These are phyloP conservation scores for Amphirosellinia nigrospora DNA, from an alignment of 495 filamentous ascomycete genomes.

Conservation along the genomic window DNA sequence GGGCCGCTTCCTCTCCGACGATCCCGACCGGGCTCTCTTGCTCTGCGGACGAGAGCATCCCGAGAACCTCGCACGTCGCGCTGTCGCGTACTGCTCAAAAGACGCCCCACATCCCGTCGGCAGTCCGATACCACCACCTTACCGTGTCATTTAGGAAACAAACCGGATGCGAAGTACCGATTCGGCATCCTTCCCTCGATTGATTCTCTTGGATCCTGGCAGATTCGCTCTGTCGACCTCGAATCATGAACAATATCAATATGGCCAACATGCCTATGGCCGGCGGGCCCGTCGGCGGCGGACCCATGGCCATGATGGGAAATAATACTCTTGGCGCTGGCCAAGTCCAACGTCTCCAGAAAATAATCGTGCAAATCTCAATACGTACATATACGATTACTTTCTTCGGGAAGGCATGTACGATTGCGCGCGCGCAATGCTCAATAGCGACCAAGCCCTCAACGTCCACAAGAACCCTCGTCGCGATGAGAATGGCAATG, in stretches of 20 bases:
- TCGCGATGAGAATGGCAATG: constrained; percentile 66
- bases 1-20: constrained; percentile 18
- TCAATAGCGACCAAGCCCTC: constrained; percentile 65
- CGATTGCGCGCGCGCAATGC: constrained; percentile 76
- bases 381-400: constrained; percentile 98
- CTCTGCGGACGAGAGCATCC: constrained; percentile 22
- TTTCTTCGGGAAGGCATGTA: constrained; percentile 83
- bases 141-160: constrained; percentile 15
- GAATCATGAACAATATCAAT: constrained; percentile 75
- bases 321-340: constrained; percentile 59
- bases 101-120: not conserved
- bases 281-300: constrained; percentile 64
- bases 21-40: constrained; percentile 22
- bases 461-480: constrained; percentile 62
- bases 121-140: constrained; percentile 9
- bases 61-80: constrained; percentile 2
- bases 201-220: constrained; percentile 34
- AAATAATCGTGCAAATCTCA: constrained; percentile 62
- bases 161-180: constrained; percentile 26
- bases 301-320: constrained; percentile 74
- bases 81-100: constrained; percentile 3
- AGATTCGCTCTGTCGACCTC: constrained; percentile 37
- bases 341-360: constrained; percentile 44
- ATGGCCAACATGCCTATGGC: constrained; percentile 68
- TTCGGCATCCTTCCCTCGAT: constrained; percentile 27